These are phyloP conservation scores for Malbranchea zuffiana DNA, from an alignment of 2,329 filamentous ascomycete species.

Conservation along the genomic window DNA sequence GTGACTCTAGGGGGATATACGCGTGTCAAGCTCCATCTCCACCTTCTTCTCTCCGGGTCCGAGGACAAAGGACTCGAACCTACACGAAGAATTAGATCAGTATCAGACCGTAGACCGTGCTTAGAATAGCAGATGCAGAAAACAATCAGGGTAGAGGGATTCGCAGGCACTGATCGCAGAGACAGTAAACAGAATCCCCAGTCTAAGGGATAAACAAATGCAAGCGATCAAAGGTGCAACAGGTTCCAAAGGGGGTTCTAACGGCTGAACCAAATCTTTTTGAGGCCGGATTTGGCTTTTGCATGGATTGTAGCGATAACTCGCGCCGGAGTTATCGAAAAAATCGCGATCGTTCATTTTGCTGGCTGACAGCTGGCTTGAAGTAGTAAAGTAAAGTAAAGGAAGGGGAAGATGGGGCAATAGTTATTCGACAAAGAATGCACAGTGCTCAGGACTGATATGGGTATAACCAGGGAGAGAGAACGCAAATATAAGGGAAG, in stretches of 20 bases:
- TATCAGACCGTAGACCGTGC: no score
- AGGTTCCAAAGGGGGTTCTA: constrained; percentile 9
- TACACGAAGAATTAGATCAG: constrained; percentile 31
- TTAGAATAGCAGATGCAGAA: no score
- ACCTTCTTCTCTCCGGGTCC: constrained; percentile 87
- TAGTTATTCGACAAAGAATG: no score
- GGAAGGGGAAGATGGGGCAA: no score
- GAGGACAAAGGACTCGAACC: constrained; percentile 89
- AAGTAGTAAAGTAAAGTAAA: no score
- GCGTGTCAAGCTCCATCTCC: constrained; percentile 74
- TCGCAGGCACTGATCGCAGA: not conserved
- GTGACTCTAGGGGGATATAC: constrained; percentile 43
- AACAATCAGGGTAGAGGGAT: not conserved
- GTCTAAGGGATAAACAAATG: not conserved
- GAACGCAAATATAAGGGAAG: no score
- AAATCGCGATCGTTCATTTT: constrained; percentile 7
- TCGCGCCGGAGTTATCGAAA: constrained; percentile 13
- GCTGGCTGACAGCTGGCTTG: no score
- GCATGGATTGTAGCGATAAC: constrained; percentile 15
- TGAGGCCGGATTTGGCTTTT: constrained; percentile 14
- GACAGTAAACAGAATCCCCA: not conserved
- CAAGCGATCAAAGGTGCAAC: not conserved
- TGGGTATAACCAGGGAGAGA: no score
- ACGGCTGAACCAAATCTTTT: constrained; percentile 12
- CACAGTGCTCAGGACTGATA: no score